Evolutionary conservation across 768 basidiomycete genomes (phyloP).

Genomic region (Baorangia bicolor): DNA sequence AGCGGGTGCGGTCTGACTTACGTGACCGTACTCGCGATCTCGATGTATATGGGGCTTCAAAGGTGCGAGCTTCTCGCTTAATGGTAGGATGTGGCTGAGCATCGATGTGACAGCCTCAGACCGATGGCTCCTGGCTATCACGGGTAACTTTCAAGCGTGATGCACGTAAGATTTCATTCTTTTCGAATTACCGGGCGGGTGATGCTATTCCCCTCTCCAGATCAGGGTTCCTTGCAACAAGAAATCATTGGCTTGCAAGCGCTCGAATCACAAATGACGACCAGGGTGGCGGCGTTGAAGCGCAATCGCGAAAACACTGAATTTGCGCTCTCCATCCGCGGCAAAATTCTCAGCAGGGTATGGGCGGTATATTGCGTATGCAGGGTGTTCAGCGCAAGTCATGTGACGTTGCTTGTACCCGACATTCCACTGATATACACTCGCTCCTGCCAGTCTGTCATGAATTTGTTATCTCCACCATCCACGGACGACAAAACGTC

Average conservation of each 20-base stretch:
- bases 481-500: conserved; percentile 38
- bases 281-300: conserved; percentile 51
- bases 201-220: conserved; percentile 25
- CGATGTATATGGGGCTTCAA: conserved; percentile 21
- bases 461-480: conserved; percentile 35
- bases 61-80: conserved; percentile 19
- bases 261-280: conserved; percentile 65
- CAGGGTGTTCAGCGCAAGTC: conserved; percentile 58
- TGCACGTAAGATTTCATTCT: conserved; percentile 26
- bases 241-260: conserved; percentile 66
- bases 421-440: conserved; percentile 15
- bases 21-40: conserved; percentile 32
- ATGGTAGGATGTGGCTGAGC: conserved; percentile 8
- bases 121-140: conserved; percentile 29
- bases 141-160: conserved; percentile 33
- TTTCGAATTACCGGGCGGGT: background rate
- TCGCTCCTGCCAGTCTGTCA: conserved; percentile 27
- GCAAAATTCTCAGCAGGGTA: conserved; percentile 47
- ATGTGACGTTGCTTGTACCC: conserved; percentile 1
- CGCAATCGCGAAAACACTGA: conserved; percentile 47
- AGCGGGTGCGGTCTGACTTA: conserved; percentile 61
- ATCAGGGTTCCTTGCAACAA: conserved; percentile 41
- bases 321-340: conserved; percentile 55
- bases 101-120: conserved; percentile 21
- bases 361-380: conserved; percentile 70